Base-by-base conservation (phyloP, 768 basidiomycete species). In the Russula sp. region DNA sequence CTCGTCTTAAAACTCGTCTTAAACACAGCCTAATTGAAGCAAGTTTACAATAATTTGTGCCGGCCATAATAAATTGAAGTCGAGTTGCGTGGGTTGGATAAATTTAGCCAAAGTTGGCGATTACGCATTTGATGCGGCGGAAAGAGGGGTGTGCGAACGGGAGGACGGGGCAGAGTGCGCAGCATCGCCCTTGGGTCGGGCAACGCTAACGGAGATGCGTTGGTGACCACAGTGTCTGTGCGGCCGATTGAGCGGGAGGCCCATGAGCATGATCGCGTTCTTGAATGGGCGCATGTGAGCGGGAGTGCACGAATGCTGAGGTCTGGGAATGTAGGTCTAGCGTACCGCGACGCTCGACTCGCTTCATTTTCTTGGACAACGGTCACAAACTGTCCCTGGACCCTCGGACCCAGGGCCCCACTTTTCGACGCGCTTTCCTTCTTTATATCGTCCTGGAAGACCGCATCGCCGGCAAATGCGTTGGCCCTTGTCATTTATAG, bases 331-430 rank as follows among this genome's bases (percentile, higher is more conserved):
- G 74, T 3, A 72, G 61, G 42, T 86, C 86, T 0, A 86, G 71
- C 10, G 86, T 88, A 16, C 85, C 86, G 5, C 88, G 77, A 36
- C 87, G 77, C 71, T 90, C 89, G 48, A 88, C 85, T 1, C 89
- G 83, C 75, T 89, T 90, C 88, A 89, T 89, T 73, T 89, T 89
- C 73, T 90, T 90, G 60, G 81, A 73, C 88, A 89, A 79, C 88
- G 78, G 77, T 90, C 89, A 69, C 88, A 90, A 0, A 90, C 88
- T 0, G 89, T 90, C 24, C 88, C 89, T 57, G 89, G 88, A 0
- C 89, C 88, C 75, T 85, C 81, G 53, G 89, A 88, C 10, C 88
- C 88, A 26, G 88, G 88, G 2, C 88, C 89, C 88, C 89, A 90
- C 73, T 90, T 90, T 71, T 90, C 88, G 42, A 90, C 88, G 70